Evolutionary conservation across 1,284 basidiomycete species (phyloP), one percentile per base, ranked within the genome.

Genomic region (Tilletia caries): DNA sequence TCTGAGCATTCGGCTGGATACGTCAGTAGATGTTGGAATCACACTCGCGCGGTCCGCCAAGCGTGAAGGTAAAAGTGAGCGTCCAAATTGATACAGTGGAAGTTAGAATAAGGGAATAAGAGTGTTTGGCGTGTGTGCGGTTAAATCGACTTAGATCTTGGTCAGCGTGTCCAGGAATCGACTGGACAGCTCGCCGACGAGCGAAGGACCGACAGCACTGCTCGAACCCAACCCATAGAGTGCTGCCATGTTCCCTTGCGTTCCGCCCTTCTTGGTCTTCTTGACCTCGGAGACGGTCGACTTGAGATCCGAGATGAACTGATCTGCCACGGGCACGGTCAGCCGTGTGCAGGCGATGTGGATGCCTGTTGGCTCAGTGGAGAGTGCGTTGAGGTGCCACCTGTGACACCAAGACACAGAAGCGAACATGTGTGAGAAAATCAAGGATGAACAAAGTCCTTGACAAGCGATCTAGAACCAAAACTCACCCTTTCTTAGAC

Each of bases 291-390:
- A 48, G 37, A 95, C 88, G 1, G 89, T 86, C 52, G 89, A 88
- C 84, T 93, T 93, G 73, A 97, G 86, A 78, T 95, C 92, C 20
- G 87, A 86, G 69, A 98, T 87, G 75, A 94, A 91, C 54, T 87
- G 87, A 74, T 93, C 91, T 44, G 91, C 88, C 64, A 90, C 87
- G 0, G 89, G 86, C 13, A 94, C 87, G 58, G 92, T 95, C 74
- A 95, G 84, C 10, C 89, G 87, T 72, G 95, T 98, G 82, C 91
- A 92, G 33, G 95, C 95, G 76, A 98, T 92, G 84, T 98, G 96
- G 60, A 98, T 87, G 13, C 90, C 95, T 5, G 91, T 86, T 1
- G 93, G 92, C 34, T 89, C 80, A 34, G 80, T 87, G 62, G 86
- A 87, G 67, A 98, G 83, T 12, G 90, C 93, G 80, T 94, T 98